Evolutionary conservation across 768 basidiomycete species (phyloP).

Genomic region (Rhodotorula toruloides): DNA sequence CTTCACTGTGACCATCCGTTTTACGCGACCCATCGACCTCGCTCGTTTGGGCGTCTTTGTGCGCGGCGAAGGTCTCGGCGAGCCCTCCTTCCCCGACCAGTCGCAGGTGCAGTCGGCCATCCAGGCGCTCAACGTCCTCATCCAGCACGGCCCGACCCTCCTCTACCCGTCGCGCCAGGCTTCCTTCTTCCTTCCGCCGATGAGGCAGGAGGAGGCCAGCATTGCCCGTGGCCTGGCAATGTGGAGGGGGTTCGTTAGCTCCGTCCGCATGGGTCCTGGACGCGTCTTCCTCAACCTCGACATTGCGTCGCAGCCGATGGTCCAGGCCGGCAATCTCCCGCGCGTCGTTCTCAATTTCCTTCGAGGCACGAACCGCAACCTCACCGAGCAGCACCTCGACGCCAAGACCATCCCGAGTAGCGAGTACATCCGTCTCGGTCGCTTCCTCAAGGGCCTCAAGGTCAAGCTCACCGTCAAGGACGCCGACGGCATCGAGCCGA

Average conservation of each 20-base stretch:
- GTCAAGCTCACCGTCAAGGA: constrained; percentile 25
- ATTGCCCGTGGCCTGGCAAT: constrained; percentile 10
- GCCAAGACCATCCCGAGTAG: neutral
- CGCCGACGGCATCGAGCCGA: constrained; percentile 1
- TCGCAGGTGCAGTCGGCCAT: neutral
- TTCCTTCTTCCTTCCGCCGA: constrained; percentile 16
- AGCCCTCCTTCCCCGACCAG: neutral
- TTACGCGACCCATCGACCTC: constrained; percentile 12
- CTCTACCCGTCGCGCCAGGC: neutral
- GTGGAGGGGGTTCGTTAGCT: constrained; percentile 34
- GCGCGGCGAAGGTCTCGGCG: neutral
- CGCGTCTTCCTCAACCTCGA: constrained; percentile 28
- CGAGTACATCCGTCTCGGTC: constrained; percentile 5
- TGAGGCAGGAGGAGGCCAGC: neutral
- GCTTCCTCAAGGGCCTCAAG: constrained; percentile 8
- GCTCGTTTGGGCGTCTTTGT: constrained; percentile 2
- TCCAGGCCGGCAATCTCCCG: constrained; percentile 27
- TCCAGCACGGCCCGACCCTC: constrained; percentile 4
- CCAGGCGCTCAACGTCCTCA: constrained; percentile 15
- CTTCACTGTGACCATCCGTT: constrained; percentile 4
- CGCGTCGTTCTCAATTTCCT: constrained; percentile 23
- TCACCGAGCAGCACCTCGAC: constrained; percentile 1
- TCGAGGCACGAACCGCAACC: neutral
- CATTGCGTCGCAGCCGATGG: constrained; percentile 1
- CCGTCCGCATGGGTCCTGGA: constrained; percentile 6